Conservation (phyloP, 2,329 filamentous ascomycete species). For the Cryphonectria carpinicola region DNA sequence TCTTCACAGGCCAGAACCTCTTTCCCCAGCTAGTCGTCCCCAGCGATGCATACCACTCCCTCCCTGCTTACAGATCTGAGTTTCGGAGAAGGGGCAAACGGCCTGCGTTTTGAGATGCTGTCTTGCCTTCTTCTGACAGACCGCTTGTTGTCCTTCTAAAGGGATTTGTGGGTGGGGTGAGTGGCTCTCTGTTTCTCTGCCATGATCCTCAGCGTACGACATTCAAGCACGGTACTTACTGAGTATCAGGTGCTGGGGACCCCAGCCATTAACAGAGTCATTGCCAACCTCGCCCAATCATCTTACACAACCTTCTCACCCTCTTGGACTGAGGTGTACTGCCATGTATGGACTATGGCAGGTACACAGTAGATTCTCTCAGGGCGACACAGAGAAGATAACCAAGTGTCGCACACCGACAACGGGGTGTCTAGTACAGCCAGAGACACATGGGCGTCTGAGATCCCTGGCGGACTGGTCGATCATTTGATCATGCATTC, state of each 20-base stretch:
- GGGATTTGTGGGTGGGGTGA: neutral
- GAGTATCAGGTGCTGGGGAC: neutral
- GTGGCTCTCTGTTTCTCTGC: no score
- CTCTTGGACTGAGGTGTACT: neutral
- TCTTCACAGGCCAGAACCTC: neutral
- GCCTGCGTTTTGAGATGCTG: neutral
- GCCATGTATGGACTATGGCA: neutral
- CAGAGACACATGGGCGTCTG: neutral
- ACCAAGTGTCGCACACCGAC: no score
- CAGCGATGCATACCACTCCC: neutral
- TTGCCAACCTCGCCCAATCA: constrained; percentile 20
- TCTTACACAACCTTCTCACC: constrained; percentile 22
- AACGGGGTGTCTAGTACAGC: neutral
- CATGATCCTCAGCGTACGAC: neutral
- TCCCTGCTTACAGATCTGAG: neutral
- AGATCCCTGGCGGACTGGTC: neutral
- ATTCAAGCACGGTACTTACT: neutral
- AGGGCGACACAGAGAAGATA: neutral
- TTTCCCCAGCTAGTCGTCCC: neutral
- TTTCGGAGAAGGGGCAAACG: neutral
- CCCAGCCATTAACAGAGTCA: neutral
- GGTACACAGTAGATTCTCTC: neutral
- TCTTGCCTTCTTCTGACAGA: neutral
- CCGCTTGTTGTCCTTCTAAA: neutral
- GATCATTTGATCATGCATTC: neutral